Conservation (phyloP, 164 flowering plant species). For the Dillenia suffruticosa region DNA sequence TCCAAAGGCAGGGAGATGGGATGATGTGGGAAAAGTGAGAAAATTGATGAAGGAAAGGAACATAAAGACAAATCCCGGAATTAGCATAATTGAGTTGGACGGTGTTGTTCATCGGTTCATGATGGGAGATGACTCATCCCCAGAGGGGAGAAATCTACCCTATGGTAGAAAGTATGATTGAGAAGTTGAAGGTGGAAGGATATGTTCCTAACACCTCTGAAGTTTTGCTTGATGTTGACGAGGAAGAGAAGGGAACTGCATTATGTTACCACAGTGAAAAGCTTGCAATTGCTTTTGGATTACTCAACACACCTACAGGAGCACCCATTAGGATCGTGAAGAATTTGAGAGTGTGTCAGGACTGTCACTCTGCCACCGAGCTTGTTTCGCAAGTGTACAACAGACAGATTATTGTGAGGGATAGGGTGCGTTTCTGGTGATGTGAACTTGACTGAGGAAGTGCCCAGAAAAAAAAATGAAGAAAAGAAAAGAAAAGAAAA, state of each 20-base stretch:
- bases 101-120: slow-evolving; percentile 30
- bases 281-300: slow-evolving; percentile 35
- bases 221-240: slow-evolving; percentile 34
- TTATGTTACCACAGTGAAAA: slow-evolving; percentile 35
- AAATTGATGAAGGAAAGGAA: slow-evolving; percentile 33
- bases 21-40: slow-evolving; percentile 29
- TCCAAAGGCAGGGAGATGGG: slow-evolving; percentile 41
- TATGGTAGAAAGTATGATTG: slow-evolving; percentile 27
- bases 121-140: slow-evolving; percentile 29
- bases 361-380: slow-evolving; percentile 35
- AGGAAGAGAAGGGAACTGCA: slow-evolving; percentile 40
- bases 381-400: slow-evolving; percentile 29
- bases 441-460: too few species aligned
- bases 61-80: slow-evolving; percentile 34
- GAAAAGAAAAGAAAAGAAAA: too few species aligned
- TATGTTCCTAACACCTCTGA: slow-evolving; percentile 29
- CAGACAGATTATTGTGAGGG: slow-evolving; percentile 34
- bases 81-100: slow-evolving; percentile 30
- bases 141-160: slow-evolving; percentile 23
- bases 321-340: slow-evolving; percentile 30
- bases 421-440: slow-evolving; percentile 37
- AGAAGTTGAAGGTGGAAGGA: slow-evolving; percentile 20
- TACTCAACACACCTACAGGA: slow-evolving; percentile 26
- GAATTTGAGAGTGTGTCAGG: slow-evolving; percentile 38
- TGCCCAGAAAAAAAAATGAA: too few species aligned